A percentile compares a stretch with the other conserved stretches of the same genome.
These are phyloP conservation scores for Solanum pennellii DNA, from an alignment of 257 asterid species.

Conservation along the genomic window DNA sequence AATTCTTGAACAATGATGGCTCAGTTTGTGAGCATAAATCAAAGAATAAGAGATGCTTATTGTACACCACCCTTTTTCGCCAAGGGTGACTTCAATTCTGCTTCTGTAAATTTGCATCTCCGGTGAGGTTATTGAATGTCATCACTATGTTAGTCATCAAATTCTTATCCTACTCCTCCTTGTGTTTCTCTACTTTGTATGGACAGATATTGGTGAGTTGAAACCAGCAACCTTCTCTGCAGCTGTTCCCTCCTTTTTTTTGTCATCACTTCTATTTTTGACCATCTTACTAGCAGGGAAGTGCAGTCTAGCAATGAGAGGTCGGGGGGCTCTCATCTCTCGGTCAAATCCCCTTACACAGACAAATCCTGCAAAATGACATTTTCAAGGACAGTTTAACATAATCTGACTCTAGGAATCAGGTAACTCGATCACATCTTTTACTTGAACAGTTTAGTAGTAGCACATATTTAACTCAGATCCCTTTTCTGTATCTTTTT, in stretches of 20 bases:
- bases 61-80: constrained; percentile 15
- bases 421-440: not conserved
- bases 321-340: constrained; percentile 18
- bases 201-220: constrained; percentile 13
- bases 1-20: constrained; percentile 29
- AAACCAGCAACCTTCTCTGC: constrained; percentile 9
- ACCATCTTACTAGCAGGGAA: constrained; percentile 17
- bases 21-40: constrained; percentile 27
- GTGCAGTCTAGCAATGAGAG: constrained; percentile 27
- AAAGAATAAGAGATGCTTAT: constrained; percentile 8
- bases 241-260: constrained; percentile 6
- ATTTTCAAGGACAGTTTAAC: not conserved
- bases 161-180: constrained; percentile 13
- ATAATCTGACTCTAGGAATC: not conserved
- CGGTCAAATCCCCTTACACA: constrained; percentile 38
- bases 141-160: constrained; percentile 25
- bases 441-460: not conserved
- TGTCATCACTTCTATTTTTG: constrained; percentile 8
- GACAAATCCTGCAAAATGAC: constrained; percentile 31
- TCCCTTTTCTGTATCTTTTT: not conserved
- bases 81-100: constrained; percentile 10
- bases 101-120: constrained; percentile 15
- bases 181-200: constrained; percentile 11
- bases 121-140: constrained; percentile 18
- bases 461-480: not conserved